Conservation (phyloP, 768 basidiomycete genomes). For the Cystofilobasidium capitatum region DNA sequence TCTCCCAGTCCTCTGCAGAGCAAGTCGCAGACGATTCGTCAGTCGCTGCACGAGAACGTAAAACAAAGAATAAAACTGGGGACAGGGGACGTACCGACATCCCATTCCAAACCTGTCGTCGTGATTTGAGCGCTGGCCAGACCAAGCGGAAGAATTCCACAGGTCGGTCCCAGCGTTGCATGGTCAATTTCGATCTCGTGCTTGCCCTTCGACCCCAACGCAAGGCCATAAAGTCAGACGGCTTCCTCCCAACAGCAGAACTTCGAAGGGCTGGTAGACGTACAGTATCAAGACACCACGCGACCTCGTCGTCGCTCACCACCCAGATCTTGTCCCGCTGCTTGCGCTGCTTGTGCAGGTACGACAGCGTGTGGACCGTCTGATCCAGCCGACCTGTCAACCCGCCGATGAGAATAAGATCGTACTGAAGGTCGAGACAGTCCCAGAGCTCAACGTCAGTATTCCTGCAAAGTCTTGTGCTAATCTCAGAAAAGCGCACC, state of each 20-base stretch:
- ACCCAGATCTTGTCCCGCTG: conserved; percentile 50
- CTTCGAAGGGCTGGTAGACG: conserved; percentile 29
- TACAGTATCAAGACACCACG: conserved; percentile 77
- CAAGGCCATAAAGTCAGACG: not conserved
- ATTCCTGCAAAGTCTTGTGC: not conserved
- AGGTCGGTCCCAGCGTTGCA: conserved; percentile 66
- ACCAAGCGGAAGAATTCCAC: conserved; percentile 89
- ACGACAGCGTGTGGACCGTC: conserved; percentile 78
- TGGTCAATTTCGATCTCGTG: conserved; percentile 72
- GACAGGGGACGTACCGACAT: conserved; percentile 53
- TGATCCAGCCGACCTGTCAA: conserved; percentile 88
- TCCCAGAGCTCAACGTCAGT: not conserved
- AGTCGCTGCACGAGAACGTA: no score
- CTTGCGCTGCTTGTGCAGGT: conserved; percentile 41
- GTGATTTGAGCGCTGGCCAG: conserved; percentile 64
- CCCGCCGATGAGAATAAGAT: conserved; percentile 74
- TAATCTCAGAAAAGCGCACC: not conserved
- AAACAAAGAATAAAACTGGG: not conserved
- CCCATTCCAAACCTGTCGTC: conserved; percentile 80
- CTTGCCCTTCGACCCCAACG: conserved; percentile 55
- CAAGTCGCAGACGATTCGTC: not conserved
- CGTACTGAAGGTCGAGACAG: conserved; percentile 44
- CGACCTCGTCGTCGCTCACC: conserved; percentile 81
- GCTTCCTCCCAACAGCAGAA: not conserved
- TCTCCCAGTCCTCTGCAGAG: conserved; percentile 50